These are phyloP conservation scores for Linum tenue DNA, from an alignment of 345 rosid genomes.

Conservation along the genomic window DNA sequence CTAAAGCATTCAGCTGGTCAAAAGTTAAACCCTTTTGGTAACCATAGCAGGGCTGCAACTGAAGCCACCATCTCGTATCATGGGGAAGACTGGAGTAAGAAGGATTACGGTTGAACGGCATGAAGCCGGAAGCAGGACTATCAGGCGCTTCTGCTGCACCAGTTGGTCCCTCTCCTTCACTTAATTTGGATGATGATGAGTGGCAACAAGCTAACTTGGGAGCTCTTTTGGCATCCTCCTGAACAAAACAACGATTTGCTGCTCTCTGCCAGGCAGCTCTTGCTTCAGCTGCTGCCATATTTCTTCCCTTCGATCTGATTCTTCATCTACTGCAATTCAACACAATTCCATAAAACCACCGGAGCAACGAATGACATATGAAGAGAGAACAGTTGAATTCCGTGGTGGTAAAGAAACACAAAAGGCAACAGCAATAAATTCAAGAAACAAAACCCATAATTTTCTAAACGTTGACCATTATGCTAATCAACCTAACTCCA, in stretches of 20 bases:
- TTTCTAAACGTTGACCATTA: too few relatives aligned
- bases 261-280: constrained; percentile 89
- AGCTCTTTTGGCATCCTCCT: constrained; percentile 97
- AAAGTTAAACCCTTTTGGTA: constrained; percentile 42
- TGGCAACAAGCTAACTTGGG: constrained; percentile 85
- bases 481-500: too few relatives aligned
- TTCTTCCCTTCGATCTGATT: constrained; percentile 20
- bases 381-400: background rate
- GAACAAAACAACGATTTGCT: constrained; percentile 87
- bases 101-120: constrained; percentile 45
- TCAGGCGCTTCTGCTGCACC: constrained; percentile 30
- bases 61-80: constrained; percentile 66
- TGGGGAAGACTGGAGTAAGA: constrained; percentile 39
- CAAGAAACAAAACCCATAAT: too few relatives aligned
- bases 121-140: constrained; percentile 40
- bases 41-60: constrained; percentile 49
- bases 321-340: constrained; percentile 16
- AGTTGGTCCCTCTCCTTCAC: constrained; percentile 43
- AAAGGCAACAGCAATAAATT: too few relatives aligned
- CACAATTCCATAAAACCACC: background rate
- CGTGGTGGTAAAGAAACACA: too few relatives aligned
- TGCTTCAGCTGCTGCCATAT: constrained; percentile 88
- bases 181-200: constrained; percentile 56
- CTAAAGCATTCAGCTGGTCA: constrained; percentile 39
- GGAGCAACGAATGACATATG: background rate